A percentile compares a stretch with the other conserved stretches of the same genome.
Conservation (phyloP, 2,329 filamentous ascomycete species). For the Beauveria australis region DNA sequence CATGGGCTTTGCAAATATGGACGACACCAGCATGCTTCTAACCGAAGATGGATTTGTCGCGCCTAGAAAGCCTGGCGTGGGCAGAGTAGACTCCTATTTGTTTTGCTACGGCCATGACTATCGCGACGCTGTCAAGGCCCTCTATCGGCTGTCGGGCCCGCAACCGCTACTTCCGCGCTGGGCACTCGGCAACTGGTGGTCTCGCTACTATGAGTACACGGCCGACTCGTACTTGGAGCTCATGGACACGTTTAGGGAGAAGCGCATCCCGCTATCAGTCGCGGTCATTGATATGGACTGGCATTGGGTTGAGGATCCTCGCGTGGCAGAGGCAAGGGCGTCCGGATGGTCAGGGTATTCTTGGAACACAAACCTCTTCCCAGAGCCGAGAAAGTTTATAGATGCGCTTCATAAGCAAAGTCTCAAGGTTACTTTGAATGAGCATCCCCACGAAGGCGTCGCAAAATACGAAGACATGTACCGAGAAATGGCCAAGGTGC, state of each 20-base stretch:
- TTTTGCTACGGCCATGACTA: constrained; percentile 53
- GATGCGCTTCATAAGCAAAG: constrained; percentile 41
- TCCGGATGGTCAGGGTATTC: constrained; percentile 42
- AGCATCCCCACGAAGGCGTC: constrained; percentile 54
- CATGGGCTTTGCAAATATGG: constrained; percentile 42
- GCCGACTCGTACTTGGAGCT: constrained; percentile 47
- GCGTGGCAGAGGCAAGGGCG: constrained; percentile 31
- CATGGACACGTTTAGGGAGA: constrained; percentile 45
- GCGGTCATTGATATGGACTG: constrained; percentile 60
- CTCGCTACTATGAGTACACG: constrained; percentile 50
- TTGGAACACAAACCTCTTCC: constrained; percentile 43
- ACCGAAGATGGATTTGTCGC: constrained; percentile 43
- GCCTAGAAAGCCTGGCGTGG: constrained; percentile 33
- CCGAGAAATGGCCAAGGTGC: constrained; percentile 40
- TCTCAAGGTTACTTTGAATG: constrained; percentile 50
- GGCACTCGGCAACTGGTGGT: constrained; percentile 59
- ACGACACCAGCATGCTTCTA: constrained; percentile 52
- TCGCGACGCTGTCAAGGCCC: constrained; percentile 41
- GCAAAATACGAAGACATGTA: constrained; percentile 49
- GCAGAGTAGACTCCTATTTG: constrained; percentile 48
- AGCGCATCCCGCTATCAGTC: constrained; percentile 48
- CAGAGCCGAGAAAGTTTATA: constrained; percentile 44
- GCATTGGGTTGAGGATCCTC: constrained; percentile 45
- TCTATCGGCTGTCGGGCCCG: constrained; percentile 47
- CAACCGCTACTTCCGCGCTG: constrained; percentile 49